Conservation (phyloP, 2,329 filamentous ascomycete species). For the Xylaria sp. region DNA sequence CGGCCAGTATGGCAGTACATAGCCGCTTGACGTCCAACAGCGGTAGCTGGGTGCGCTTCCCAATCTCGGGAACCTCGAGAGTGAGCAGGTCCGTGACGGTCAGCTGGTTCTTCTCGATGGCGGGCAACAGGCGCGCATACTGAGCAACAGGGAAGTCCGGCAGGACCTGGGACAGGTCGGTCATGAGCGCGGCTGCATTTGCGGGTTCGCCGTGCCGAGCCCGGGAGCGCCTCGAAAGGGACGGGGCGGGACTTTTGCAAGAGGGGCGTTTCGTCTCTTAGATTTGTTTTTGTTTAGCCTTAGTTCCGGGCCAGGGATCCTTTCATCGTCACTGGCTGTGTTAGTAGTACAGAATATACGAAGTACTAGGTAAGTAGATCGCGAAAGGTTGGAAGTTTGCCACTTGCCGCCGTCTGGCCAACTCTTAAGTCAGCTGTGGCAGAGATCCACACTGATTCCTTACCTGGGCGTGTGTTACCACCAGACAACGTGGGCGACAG, state of each 20-base stretch:
- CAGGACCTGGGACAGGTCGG: constrained; percentile 82
- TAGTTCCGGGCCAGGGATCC: not conserved
- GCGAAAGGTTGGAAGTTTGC: not conserved
- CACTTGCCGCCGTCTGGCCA: constrained; percentile 6
- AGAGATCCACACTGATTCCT: no score
- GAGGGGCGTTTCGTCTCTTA: not conserved
- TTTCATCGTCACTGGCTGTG: not conserved
- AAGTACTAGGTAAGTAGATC: no score
- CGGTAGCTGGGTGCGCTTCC: constrained; percentile 83
- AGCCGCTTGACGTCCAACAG: constrained; percentile 80
- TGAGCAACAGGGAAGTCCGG: constrained; percentile 76
- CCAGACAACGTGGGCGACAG: no score
- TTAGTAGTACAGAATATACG: not conserved
- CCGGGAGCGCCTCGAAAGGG: constrained; percentile 13
- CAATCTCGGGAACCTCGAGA: constrained; percentile 80
- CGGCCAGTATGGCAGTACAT: constrained; percentile 67
- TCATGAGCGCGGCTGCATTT: constrained; percentile 62
- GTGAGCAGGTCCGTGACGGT: constrained; percentile 85
- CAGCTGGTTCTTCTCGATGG: constrained; percentile 78
- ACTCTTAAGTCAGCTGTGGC: not conserved
- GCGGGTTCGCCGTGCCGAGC: constrained; percentile 13
- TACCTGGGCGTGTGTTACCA: no score
- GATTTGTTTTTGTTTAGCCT: not conserved
- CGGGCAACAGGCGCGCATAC: constrained; percentile 77
- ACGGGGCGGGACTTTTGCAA: not conserved